Percentiles rank a stretch among this genome's conserved stretches.
Evolutionary conservation across 345 rosid genomes (phyloP).

Genomic region (Excoecaria cochinchinensis): DNA sequence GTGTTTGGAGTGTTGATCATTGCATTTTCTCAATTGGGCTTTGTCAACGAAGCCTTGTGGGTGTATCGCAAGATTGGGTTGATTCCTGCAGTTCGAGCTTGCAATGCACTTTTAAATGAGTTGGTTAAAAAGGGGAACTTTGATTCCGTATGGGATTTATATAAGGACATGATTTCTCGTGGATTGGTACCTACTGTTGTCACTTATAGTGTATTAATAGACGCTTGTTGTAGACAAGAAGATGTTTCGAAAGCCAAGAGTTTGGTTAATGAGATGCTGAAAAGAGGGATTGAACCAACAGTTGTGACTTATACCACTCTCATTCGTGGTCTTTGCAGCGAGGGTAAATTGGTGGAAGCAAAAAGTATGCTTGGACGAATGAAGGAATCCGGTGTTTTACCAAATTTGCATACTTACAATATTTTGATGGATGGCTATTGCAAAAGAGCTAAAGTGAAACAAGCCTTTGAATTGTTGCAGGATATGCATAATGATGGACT

Average conservation of each 20-base stretch:
- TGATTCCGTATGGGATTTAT: slow-evolving; percentile 49
- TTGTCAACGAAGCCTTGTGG: slow-evolving; percentile 61
- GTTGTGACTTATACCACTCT: slow-evolving; percentile 52
- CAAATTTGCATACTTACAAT: slow-evolving; percentile 56
- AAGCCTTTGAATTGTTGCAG: slow-evolving; percentile 42
- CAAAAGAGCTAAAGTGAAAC: slow-evolving; percentile 40
- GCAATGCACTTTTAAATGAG: slow-evolving; percentile 53
- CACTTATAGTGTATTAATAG: slow-evolving; percentile 55
- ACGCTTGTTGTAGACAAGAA: slow-evolving; percentile 56
- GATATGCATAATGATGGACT: slow-evolving; percentile 42
- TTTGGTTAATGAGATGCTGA: slow-evolving; percentile 47
- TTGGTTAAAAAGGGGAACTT: slow-evolving; percentile 43
- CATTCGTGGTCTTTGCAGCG: slow-evolving; percentile 48
- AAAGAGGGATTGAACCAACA: slow-evolving; percentile 46
- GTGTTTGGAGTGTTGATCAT: slow-evolving; percentile 55
- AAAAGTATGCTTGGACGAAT: slow-evolving; percentile 41
- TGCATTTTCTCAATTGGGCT: slow-evolving; percentile 52
- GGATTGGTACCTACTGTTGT: slow-evolving; percentile 57
- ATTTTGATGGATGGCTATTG: slow-evolving; percentile 55
- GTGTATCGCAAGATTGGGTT: slow-evolving; percentile 40
- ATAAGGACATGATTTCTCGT: slow-evolving; percentile 39
- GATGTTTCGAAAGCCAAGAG: slow-evolving; percentile 35
- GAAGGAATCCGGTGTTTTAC: slow-evolving; percentile 39
- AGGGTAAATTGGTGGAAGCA: slow-evolving; percentile 45
- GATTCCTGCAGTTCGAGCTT: slow-evolving; percentile 48